phyloP scores from a whole-genome alignment of 345 rosid genomes.

The Citrus reticulata region DNA sequence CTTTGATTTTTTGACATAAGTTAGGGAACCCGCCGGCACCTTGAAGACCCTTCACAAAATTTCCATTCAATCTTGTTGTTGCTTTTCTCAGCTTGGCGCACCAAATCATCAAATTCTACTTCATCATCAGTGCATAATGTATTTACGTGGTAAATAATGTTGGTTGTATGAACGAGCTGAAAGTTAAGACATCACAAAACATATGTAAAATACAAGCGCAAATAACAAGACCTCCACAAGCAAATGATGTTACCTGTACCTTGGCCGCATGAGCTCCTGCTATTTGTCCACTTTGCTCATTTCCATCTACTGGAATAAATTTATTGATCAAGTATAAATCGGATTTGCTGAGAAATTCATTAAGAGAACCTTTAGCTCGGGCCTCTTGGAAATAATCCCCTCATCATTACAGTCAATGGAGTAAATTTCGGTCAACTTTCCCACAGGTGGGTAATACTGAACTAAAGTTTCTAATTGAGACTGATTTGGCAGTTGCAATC shows the following conservation, averaged over 20 bases:
- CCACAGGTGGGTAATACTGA: background rate
- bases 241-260: conserved; percentile 13
- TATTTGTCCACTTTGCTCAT: background rate
- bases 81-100: conserved; percentile 4
- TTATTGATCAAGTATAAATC: background rate
- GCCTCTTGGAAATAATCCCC: background rate
- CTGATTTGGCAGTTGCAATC: background rate
- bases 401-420: background rate
- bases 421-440: background rate
- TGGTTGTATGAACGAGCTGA: too few relatives aligned
- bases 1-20: background rate
- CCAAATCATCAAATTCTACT: background rate
- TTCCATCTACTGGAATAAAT: background rate
- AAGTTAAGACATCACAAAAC: too few relatives aligned
- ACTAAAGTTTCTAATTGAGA: background rate
- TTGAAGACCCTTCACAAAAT: conserved; percentile 12
- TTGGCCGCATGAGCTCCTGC: conserved; percentile 1
- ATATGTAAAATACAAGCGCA: too few relatives aligned
- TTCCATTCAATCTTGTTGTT: background rate
- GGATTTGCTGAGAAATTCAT: background rate
- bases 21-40: conserved; percentile 6
- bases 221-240: too few relatives aligned
- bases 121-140: conserved; percentile 4
- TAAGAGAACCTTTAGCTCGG: too few relatives aligned
- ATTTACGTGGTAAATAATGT: background rate